Conservation (phyloP, 2,329 filamentous ascomycete species). For the Helotiales sp. region DNA sequence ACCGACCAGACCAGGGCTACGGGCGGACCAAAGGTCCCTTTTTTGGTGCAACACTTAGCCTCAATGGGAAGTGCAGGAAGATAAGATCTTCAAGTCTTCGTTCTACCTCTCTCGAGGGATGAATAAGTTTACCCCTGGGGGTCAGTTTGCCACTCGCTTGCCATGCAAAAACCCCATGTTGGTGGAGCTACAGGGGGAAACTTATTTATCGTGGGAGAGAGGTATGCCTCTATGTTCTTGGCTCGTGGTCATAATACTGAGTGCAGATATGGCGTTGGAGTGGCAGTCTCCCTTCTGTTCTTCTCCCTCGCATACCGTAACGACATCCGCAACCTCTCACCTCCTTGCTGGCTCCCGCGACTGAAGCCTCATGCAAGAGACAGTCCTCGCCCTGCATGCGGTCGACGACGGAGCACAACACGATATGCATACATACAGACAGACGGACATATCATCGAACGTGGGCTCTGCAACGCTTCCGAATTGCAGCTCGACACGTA, state of each 20-base stretch:
- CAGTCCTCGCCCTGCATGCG: conserved; percentile 5
- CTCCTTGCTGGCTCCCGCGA: no score
- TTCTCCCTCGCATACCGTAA: no score
- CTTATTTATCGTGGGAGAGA: background rate
- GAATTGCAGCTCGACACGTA: conserved; percentile 28
- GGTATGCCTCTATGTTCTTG: no score
- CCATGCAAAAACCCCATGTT: background rate
- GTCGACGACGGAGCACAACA: conserved; percentile 10
- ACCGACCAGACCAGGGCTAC: background rate
- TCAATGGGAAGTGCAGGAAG: background rate
- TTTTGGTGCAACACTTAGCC: background rate
- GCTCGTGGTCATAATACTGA: no score
- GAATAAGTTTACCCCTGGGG: no score
- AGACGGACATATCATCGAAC: background rate
- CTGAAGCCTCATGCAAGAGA: background rate
- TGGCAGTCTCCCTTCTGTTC: no score
- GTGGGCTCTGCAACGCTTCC: conserved; percentile 7
- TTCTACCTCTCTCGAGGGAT: no score
- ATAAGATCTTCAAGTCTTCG: no score
- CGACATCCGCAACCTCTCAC: no score
- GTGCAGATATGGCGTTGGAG: no score
- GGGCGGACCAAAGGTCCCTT: background rate
- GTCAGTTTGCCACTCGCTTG: no score
- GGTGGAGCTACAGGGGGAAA: background rate
- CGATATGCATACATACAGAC: background rate